These are phyloP conservation scores for Setaria italica DNA, from an alignment of 202 grass and related monocot species.

Conservation along the genomic window DNA sequence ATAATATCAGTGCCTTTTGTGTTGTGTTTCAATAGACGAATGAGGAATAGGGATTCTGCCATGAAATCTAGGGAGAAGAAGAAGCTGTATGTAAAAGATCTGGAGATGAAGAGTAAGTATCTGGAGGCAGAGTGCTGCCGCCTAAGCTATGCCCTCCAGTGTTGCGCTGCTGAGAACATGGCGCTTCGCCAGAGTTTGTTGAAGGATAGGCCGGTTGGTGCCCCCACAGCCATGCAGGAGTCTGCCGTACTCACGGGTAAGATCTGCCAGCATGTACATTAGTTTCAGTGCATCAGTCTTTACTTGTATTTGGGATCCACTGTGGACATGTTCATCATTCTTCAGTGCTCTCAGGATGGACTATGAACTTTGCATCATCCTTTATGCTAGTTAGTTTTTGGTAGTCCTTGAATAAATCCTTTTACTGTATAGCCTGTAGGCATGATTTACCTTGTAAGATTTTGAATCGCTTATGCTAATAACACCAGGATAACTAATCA, in stretches of 20 bases:
- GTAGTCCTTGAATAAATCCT: slow-evolving; percentile 5
- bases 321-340: not conserved
- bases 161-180: slow-evolving; percentile 76
- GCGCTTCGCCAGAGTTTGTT: slow-evolving; percentile 71
- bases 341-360: slow-evolving; percentile 10
- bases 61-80: slow-evolving; percentile 94
- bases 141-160: slow-evolving; percentile 80
- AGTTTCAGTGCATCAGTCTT: not conserved
- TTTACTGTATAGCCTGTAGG: not conserved
- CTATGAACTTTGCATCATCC: not conserved
- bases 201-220: slow-evolving; percentile 66
- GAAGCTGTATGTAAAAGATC: slow-evolving; percentile 84
- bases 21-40: slow-evolving; percentile 59
- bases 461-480: not conserved
- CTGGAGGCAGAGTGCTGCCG: slow-evolving; percentile 82
- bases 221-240: slow-evolving; percentile 76
- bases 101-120: slow-evolving; percentile 83
- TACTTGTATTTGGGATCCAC: not conserved
- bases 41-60: slow-evolving; percentile 90
- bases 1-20: slow-evolving; percentile 18
- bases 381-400: not conserved
- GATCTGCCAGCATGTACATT: slow-evolving; percentile 16
- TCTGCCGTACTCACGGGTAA: slow-evolving; percentile 97
- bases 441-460: not conserved
- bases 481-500: not conserved